These are phyloP conservation scores for Brassica nigra DNA, from an alignment of 345 rosid species.

Conservation along the genomic window DNA sequence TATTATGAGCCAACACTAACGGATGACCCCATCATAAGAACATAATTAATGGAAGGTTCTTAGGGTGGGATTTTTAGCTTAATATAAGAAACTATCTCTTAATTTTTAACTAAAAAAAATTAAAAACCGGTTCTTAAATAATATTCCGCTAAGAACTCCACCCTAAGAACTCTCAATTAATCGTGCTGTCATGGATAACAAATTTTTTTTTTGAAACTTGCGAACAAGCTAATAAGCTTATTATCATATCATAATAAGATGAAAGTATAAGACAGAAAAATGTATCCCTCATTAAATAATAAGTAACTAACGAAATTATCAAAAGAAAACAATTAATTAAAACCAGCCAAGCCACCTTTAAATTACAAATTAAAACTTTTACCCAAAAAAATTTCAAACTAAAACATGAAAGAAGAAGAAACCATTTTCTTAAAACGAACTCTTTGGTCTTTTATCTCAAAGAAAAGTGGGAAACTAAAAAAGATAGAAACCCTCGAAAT, in stretches of 20 bases:
- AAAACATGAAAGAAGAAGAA: slow-evolving; percentile 30
- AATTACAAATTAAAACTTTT: slow-evolving; percentile 34
- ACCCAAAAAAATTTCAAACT: slow-evolving; percentile 33
- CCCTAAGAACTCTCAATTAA: no score
- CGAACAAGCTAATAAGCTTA: not conserved
- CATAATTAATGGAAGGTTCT: no score
- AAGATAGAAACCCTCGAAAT: slow-evolving; percentile 29
- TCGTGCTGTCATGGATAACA: not conserved
- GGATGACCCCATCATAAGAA: not conserved
- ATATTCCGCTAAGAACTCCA: no score
- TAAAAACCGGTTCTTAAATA: no score
- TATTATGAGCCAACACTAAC: not conserved
- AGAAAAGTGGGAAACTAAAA: slow-evolving; percentile 31
- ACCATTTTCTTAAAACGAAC: slow-evolving; percentile 3
- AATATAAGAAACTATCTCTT: no score
- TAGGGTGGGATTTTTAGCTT: no score
- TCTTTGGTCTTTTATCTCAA: slow-evolving; percentile 17
- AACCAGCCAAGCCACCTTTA: slow-evolving; percentile 35
- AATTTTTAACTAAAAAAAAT: no score
- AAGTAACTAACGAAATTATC: not conserved
- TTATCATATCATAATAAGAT: not conserved
- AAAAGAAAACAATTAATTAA: slow-evolving; percentile 9
- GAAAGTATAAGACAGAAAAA: not conserved
- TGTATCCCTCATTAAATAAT: not conserved
- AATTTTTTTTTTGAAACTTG: not conserved